Percentiles rank a stretch among this genome's conserved stretches.
Evolutionary conservation across 1,139 yeast species (phyloP).

Genomic region (Scheffersomyces titani): DNA sequence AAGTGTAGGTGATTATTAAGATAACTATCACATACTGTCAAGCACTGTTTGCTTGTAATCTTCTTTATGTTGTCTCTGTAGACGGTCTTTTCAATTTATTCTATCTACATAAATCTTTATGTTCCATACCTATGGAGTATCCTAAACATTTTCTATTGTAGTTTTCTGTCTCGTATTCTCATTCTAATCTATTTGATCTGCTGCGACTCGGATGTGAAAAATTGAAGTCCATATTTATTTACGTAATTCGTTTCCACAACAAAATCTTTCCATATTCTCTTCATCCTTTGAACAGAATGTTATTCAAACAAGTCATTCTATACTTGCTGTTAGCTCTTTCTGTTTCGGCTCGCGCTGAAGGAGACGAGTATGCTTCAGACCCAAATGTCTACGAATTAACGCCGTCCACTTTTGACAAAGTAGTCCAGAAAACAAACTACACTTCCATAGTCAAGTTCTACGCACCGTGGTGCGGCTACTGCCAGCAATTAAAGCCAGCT

Average conservation of each 20-base stretch:
- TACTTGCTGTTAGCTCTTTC: conserved; percentile 6
- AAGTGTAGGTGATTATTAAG: not conserved
- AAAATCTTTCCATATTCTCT: not conserved
- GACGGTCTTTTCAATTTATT: too few relatives aligned
- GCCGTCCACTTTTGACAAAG: conserved; percentile 59
- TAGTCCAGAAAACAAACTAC: conserved; percentile 68
- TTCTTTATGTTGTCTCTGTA: too few relatives aligned
- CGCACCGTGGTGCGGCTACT: conserved; percentile 97
- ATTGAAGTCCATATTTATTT: not conserved
- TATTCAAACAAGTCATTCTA: conserved; percentile 5
- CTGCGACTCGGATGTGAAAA: not conserved
- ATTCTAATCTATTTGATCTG: not conserved
- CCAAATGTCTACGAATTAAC: conserved; percentile 59
- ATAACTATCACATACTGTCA: too few relatives aligned
- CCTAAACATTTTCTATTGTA: not conserved
- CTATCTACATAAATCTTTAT: too few relatives aligned
- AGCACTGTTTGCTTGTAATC: too few relatives aligned
- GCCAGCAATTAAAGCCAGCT: conserved; percentile 58
- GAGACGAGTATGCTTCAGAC: conserved; percentile 38
- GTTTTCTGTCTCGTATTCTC: not conserved
- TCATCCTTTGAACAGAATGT: not conserved
- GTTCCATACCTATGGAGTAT: too few relatives aligned
- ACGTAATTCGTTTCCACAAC: not conserved
- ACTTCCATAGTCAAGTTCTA: conserved; percentile 87
- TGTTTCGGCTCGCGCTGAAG: conserved; percentile 11